phyloP scores from a whole-genome alignment of 192 early-diverging fungal species.

The Coemansia pectinata region DNA sequence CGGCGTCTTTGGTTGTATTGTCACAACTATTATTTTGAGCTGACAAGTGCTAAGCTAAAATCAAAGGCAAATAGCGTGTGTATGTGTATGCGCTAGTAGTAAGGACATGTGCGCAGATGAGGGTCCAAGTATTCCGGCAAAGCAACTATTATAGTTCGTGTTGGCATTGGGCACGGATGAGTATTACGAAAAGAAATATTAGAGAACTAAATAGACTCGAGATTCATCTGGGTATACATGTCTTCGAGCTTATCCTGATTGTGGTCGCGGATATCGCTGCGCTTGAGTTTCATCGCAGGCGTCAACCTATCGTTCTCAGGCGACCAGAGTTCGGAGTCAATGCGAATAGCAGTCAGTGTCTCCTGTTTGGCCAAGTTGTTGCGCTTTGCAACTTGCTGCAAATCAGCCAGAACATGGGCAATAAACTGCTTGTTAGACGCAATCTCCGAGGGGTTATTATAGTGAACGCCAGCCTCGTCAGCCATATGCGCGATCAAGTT shows the following conservation, averaged over 20 bases:
- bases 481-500: constrained; percentile 47
- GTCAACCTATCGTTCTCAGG: constrained; percentile 81
- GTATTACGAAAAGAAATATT: background rate
- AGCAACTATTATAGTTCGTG: no score
- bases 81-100: no score
- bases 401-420: constrained; percentile 25
- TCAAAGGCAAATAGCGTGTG: no score
- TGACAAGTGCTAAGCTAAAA: no score
- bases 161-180: no score
- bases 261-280: constrained; percentile 72
- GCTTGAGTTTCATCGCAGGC: constrained; percentile 90
- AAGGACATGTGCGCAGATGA: no score
- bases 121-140: no score
- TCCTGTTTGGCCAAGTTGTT: constrained; percentile 76
- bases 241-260: constrained; percentile 56
- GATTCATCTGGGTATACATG: constrained; percentile 29
- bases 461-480: constrained; percentile 35
- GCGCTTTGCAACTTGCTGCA: constrained; percentile 62
- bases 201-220: constrained; percentile 9
- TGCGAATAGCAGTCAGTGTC: constrained; percentile 64
- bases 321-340: constrained; percentile 85
- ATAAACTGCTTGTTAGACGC: constrained; percentile 27
- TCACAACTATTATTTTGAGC: no score
- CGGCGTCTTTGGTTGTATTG: no score
- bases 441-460: constrained; percentile 38